Base-by-base conservation (phyloP, 2,329 filamentous ascomycete species). In the Incumbomyces delicatus region DNA sequence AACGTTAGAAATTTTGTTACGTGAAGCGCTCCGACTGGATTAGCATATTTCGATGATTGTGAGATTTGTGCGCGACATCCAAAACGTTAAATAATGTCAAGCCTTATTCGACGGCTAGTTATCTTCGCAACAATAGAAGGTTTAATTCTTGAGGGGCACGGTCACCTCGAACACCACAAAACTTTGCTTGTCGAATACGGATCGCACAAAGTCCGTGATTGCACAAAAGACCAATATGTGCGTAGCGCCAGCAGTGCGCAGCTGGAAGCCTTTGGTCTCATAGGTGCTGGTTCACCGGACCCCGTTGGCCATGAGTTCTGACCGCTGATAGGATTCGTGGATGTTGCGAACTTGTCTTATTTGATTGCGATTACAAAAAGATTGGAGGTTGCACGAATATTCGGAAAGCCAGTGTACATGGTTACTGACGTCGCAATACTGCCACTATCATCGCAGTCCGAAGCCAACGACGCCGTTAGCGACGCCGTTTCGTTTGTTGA, bases 351-450 rank as follows among this genome's bases (percentile, higher is more conserved):
- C 32, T 77, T 82, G 22, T 85, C 81, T 53, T 96, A 90, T 65
- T 76, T 98, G 6, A 77, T 98, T 48, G 83, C 87, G 10, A 94
- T 98, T 58, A 88, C 83, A 17, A 78, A 81, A 48, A 85, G 90
- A 39, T 78, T 94, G 59, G 86, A 94, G 63, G 88, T 96, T 41
- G 92, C 92, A 2, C 83, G 89, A 53, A 80, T 96, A 41, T 80
- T 82, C 53, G 87, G 87, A 5, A 81, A 78, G 46, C 83, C 89
- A 0, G 72, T 96, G 46, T 98, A 94, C 64, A 81, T 87, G 33
- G 79, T 95, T 50, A 92, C 85, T 36, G 87, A 94, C 57, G 85
- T 96, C 29, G 83, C 87, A 6, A 71, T 96, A n/a, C 94, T 94
- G 5, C 92, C 92, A 1, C 80, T 92, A 44, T 78, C 81, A 2